Evolutionary conservation across 768 basidiomycete species (phyloP).

Genomic region (Termitomyces sp.): DNA sequence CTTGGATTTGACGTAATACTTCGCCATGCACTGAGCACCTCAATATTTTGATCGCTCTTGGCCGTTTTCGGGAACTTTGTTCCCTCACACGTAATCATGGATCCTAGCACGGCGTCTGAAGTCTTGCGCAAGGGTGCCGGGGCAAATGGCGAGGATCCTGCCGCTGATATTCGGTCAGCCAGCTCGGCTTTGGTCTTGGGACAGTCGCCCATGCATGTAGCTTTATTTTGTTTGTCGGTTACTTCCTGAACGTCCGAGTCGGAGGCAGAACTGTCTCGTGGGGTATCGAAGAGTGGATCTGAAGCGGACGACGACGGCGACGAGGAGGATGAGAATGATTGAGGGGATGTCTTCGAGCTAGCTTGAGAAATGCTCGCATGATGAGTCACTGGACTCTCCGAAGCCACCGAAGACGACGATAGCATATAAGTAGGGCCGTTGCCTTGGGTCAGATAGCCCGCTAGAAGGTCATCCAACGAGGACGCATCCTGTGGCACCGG

Average conservation of each 20-base stretch:
- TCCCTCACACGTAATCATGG: constrained; percentile 64
- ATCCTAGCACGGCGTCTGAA: constrained; percentile 38
- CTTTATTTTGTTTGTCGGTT: constrained; percentile 13
- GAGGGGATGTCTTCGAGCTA: constrained; percentile 15
- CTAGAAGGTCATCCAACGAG: constrained; percentile 46
- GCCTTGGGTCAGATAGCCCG: constrained; percentile 29
- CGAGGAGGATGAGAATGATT: constrained; percentile 40
- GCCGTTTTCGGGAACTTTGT: constrained; percentile 66
- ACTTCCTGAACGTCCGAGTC: constrained; percentile 23
- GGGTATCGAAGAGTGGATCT: constrained; percentile 32
- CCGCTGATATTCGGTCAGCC: constrained; percentile 41
- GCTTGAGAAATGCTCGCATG: constrained; percentile 24
- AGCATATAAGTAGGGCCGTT: constrained; percentile 27
- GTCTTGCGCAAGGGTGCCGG: constrained; percentile 39
- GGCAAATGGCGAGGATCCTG: constrained; percentile 65
- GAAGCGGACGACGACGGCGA: constrained; percentile 28
- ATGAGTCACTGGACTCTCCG: constrained; percentile 59
- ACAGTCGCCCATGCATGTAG: constrained; percentile 23
- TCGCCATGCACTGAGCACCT: constrained; percentile 77
- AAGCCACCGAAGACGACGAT: constrained; percentile 29
- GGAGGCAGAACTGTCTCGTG: constrained; percentile 28
- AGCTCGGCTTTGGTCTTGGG: constrained; percentile 57
- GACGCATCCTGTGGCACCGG: constrained; percentile 29
- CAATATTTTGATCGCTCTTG: constrained; percentile 70
- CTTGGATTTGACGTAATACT: constrained; percentile 70